Base-by-base conservation (phyloP, 2,329 filamentous ascomycete genomes). In the Pezicula neosporulosa region DNA sequence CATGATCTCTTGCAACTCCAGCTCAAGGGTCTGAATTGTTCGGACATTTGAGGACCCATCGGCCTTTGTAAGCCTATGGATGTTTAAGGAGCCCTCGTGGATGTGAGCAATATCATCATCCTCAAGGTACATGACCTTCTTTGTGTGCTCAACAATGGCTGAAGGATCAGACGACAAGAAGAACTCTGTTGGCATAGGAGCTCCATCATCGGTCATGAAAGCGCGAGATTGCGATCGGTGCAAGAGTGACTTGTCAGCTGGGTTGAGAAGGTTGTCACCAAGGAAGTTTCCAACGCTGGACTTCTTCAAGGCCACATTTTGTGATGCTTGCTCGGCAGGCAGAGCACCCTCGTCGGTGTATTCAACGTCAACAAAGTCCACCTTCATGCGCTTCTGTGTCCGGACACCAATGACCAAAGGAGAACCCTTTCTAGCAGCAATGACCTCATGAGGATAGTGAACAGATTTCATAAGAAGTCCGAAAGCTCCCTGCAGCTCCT, bases 1-100 rank as follows among this genome's bases (percentile, higher is more conserved):
- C 94, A 99, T 99, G 75, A 99, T 99, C 80, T 99, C 92, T 79
- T 99, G 94, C 59, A 99, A 87, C 80, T 99, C 91, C 47, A 99
- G 89, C 80, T 99, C 94, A 51, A 99, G 84, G 50, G 94, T 99
- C 82, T 99, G 94, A 71, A 99, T 99, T 65, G 89, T 90, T 71
- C 94, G 92, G 63, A 97, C 91, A 69, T 97, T 97, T 75, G 90
- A 96, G 68, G 89, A 92, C 62, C 93, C 93, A 70, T 97, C 93
- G 63, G 92, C 88, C 85, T 97, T 97, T 75, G 89, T 92, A 63
- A 97, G 81, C 69, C 94, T 90, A 81, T 99, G 94, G 66, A 99
- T 99, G 82, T 99, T 97, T 64, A 99, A 85, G 61, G 94, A 95
- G 54, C 94, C 94, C 76, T 99, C 94, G 77, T 97, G 94, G 66